Evolutionary conservation across 106 monocot genomes (phyloP).

Genomic region (Platanthera guangdongensis): DNA sequence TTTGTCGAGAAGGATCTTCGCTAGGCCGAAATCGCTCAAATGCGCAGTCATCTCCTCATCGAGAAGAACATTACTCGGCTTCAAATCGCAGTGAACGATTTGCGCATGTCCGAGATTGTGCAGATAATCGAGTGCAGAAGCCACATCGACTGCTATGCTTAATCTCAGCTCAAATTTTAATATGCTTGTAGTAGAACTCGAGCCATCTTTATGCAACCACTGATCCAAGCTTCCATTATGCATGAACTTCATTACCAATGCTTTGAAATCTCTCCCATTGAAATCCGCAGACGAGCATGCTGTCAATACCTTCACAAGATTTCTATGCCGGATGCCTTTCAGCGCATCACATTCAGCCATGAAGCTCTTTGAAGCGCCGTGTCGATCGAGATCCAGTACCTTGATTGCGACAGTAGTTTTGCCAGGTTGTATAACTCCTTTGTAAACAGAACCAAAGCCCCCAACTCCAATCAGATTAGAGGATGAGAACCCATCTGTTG

Average conservation of each 20-base stretch:
- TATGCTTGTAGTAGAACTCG: neutral
- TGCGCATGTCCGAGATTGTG: slow-evolving; percentile 7
- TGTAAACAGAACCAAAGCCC: slow-evolving; percentile 9
- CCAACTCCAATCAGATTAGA: slow-evolving; percentile 12
- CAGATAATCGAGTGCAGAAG: slow-evolving; percentile 21
- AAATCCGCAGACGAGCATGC: slow-evolving; percentile 7
- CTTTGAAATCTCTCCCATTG: slow-evolving; percentile 8
- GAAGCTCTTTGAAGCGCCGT: slow-evolving; percentile 3
- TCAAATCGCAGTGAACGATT: slow-evolving; percentile 22
- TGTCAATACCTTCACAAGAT: slow-evolving; percentile 11
- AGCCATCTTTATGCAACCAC: slow-evolving; percentile 9
- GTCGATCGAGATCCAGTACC: slow-evolving; percentile 7
- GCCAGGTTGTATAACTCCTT: slow-evolving; percentile 12
- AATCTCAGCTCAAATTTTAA: slow-evolving; percentile 15
- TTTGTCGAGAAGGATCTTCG: slow-evolving; percentile 8
- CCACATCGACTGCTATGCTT: slow-evolving; percentile 18
- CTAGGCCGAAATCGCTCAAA: slow-evolving; percentile 36
- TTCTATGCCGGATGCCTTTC: slow-evolving; percentile 4
- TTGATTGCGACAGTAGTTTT: slow-evolving; percentile 9
- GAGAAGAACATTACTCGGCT: slow-evolving; percentile 23
- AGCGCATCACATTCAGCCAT: slow-evolving; percentile 8
- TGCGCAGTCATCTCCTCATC: slow-evolving; percentile 20
- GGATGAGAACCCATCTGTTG: slow-evolving; percentile 16
- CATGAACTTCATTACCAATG: slow-evolving; percentile 6
- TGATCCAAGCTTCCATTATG: slow-evolving; percentile 9